phyloP scores from a whole-genome alignment of 108 stramenopile species.

The Nannochloropsis granulata region DNA sequence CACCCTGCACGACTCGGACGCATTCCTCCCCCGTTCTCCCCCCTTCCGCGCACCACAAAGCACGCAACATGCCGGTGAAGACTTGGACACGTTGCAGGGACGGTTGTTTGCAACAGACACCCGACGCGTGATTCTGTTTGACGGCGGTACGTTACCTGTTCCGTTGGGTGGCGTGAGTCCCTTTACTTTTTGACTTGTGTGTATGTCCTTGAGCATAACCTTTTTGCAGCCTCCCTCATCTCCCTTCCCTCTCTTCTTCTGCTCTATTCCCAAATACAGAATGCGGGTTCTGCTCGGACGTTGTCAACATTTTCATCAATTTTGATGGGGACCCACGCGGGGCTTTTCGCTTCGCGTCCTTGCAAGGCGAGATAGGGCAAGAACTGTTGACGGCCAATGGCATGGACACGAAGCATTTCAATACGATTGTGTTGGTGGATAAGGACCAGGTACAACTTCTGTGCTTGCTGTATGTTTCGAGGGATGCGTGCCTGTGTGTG shows the following conservation, averaged over 20 bases:
- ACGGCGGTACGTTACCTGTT: neutral
- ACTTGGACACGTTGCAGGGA: neutral
- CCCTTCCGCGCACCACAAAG: neutral
- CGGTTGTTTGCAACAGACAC: neutral
- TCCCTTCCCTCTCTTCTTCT: neutral
- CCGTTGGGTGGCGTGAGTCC: neutral
- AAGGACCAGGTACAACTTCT: neutral
- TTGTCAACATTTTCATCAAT: neutral
- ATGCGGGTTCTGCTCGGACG: neutral
- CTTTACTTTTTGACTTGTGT: neutral
- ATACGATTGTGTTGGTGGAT: neutral
- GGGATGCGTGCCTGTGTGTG: too few species aligned
- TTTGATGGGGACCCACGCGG: neutral
- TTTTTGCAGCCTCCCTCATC: neutral
- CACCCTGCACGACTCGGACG: neutral
- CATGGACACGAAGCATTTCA: neutral
- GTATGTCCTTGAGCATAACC: neutral
- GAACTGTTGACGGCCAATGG: neutral
- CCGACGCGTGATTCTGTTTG: neutral
- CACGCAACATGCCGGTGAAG: neutral
- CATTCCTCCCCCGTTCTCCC: neutral
- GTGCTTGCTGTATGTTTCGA: too few species aligned
- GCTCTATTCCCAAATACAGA: neutral
- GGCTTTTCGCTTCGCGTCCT: neutral
- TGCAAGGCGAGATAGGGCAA: neutral